Evolutionary conservation across 306 rosid species (phyloP).

Genomic region (Amphicarpaea edgeworthii): DNA sequence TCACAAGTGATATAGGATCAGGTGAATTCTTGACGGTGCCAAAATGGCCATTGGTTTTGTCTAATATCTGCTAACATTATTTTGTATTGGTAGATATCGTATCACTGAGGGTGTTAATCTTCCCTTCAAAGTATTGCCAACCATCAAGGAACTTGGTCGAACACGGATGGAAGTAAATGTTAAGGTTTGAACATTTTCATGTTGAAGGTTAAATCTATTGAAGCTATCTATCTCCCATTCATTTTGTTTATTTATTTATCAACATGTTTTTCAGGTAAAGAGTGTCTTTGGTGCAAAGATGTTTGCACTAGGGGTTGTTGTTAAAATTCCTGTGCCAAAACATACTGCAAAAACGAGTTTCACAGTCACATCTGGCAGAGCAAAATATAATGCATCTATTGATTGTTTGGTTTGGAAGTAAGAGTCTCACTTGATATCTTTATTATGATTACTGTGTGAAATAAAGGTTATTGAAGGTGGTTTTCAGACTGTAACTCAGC

Average conservation of each 20-base stretch:
- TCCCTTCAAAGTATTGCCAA: slow-evolving; percentile 93
- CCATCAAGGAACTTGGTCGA: slow-evolving; percentile 93
- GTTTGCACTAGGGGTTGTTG: slow-evolving; percentile 95
- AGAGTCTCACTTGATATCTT: slow-evolving; percentile 48
- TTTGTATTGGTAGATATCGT: slow-evolving; percentile 70
- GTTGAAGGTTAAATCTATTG: slow-evolving; percentile 31
- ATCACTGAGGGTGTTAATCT: slow-evolving; percentile 97
- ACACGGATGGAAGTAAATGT: slow-evolving; percentile 96
- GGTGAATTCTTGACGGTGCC: slow-evolving; percentile 6
- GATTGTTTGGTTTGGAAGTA: slow-evolving; percentile 98
- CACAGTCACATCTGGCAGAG: slow-evolving; percentile 90
- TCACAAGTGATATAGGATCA: neutral
- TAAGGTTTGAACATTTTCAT: slow-evolving; percentile 62
- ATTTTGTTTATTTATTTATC: slow-evolving; percentile 37
- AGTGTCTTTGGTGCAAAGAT: slow-evolving; percentile 91
- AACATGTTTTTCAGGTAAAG: slow-evolving; percentile 70
- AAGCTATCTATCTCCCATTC: neutral
- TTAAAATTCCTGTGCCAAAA: slow-evolving; percentile 92
- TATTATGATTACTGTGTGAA: slow-evolving; percentile 20
- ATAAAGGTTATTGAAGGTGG: neutral
- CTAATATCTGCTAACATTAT: slow-evolving; percentile 15
- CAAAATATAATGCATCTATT: slow-evolving; percentile 89
- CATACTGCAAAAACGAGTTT: slow-evolving; percentile 93
- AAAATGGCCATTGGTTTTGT: neutral
- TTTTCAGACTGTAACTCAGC: slow-evolving; percentile 6